phyloP scores from a whole-genome alignment of 148 eudicot genomes.

The Fagopyrum esculentum region DNA sequence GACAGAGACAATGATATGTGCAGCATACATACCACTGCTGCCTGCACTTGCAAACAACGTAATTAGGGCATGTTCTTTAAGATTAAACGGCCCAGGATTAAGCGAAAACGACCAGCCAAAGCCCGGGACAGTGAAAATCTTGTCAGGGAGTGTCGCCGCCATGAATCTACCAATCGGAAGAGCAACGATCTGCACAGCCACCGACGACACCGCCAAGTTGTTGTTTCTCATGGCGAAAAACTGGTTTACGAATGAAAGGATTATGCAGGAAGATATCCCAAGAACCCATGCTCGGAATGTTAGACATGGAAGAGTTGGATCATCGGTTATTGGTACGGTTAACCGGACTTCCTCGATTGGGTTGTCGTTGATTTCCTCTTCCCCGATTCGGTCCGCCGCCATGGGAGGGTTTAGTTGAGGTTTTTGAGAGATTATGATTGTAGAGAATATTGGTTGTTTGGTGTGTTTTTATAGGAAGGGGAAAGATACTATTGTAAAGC shows the following conservation, averaged over 20 bases:
- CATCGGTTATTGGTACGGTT: constrained; percentile 51
- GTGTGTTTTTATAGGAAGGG: too few relatives aligned
- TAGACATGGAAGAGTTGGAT: constrained; percentile 30
- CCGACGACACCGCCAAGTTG: constrained; percentile 18
- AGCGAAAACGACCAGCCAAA: constrained; percentile 35
- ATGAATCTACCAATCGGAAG: constrained; percentile 44
- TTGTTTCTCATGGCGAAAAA: constrained; percentile 34
- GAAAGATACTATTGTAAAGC: too few relatives aligned
- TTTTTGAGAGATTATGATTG: too few relatives aligned
- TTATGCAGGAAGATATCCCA: constrained; percentile 33
- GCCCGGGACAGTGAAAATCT: constrained; percentile 14
- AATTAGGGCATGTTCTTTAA: constrained; percentile 64
- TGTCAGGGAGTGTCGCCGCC: constrained; percentile 37
- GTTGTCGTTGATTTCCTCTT: constrained; percentile 26
- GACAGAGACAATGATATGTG: constrained; percentile 32
- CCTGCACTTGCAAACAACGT: constrained; percentile 54
- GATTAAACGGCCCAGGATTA: constrained; percentile 65
- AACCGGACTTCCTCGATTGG: constrained; percentile 57
- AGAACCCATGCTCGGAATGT: constrained; percentile 58
- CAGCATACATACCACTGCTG: constrained; percentile 40
- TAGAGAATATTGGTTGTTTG: too few relatives aligned
- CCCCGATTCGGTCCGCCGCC: constrained; percentile 8
- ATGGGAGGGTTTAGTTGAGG: too few relatives aligned
- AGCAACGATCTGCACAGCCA: constrained; percentile 31
- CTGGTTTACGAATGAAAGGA: constrained; percentile 38